Base-by-base conservation (phyloP, 345 rosid genomes). In the Sisymbrium altissimum region DNA sequence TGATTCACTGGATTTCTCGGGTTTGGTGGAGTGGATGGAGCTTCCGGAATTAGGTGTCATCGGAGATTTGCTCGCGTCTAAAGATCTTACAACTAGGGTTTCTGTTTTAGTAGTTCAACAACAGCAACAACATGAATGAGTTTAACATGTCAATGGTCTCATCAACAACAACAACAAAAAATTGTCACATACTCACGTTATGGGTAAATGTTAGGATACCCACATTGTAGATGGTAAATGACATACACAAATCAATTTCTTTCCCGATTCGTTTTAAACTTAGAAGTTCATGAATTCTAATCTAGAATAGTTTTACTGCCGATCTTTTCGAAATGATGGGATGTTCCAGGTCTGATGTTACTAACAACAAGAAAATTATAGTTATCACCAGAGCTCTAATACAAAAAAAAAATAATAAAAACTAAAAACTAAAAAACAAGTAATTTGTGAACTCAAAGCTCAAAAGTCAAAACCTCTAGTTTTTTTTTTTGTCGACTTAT, bases 31-130 rank as follows among this genome's bases (percentile, higher is more conserved):
- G 70, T 91, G 95, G 95, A 84, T 75, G 50, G 97, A 91, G 65
- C 70, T 82, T 49, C 86, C 91, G 0, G 95, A 91, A 71, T 79
- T 91, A 33, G 95, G 95, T 17, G 7, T 83, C n/a, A 21, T 91
- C 0, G 91, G 95, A 35, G 97, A 91, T 75, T 56, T 87, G 52
- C 84, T 89, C 33, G 87, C 92, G 12, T 84, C 94, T 7, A 54
- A 62, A 3, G 97, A 88, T 78, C 10, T 84, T 23, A 15, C 36
- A 5, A 25, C 76, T 46, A 77, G 44, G 62, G 82, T 68, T 46
- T 84, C 92, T 30, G 86, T 83, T 35, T 76, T 86, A 61, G 80
- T 90, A 14, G 81, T 88, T 49, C 88, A 90, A 68, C 94, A 90
- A 44, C 87, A 85, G 3, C 78, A 61, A 35, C 71, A 73, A 49